Evolutionary conservation across 495 filamentous ascomycete genomes (phyloP), one percentile per base, ranked within the genome.

Genomic region (Hypoxylon lenormandii): DNA sequence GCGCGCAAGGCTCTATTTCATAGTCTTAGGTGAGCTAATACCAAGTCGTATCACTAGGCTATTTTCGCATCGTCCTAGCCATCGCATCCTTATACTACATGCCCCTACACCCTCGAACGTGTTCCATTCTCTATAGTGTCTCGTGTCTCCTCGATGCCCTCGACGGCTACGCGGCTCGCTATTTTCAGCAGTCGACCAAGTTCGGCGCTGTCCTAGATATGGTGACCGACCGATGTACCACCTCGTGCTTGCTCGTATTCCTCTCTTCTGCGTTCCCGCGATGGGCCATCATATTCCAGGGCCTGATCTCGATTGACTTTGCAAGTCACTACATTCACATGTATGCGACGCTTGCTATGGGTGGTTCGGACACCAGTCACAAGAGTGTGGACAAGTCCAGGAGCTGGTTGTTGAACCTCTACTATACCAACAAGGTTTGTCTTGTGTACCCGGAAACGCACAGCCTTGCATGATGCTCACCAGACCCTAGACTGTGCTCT

Each of bases 261-360:
- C 80, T 98, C 36, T 90, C 91, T 52, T 92, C 91, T 7, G 94
- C 94, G 37, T 98, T 92, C 81, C 94, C 95, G 6, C 85, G 93
- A 26, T 98, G 92, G 91, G 86, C 90, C 47, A 89, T 98, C 65
- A 58, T 98, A 50, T 98, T 98, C 86, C 96, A 98, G 81, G 85
- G 89, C 26, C 82, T 98, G 73, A 98, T 98, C 73, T 88, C 88
- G 54, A 76, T 98, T 74, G 95, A 98, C 78, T 80, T 98, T 69
- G 92, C 96, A 33, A 95, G 91, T 79, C 95, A 98, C 78, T 98
- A 97, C 79, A 91, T 97, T 83, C 96, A 98, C 80, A 97, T 98
- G 93, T 98, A 93, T 77, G 93, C 93, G 10, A 96, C 92, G 13
- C 76, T 93, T 58, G 86, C 86, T 70, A 93, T 96, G 91, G 92